Evolutionary conservation across 2,329 filamentous ascomycete genomes (phyloP), one percentile per base, ranked within the genome.

Genomic region (Podosphaera leucotricha): DNA sequence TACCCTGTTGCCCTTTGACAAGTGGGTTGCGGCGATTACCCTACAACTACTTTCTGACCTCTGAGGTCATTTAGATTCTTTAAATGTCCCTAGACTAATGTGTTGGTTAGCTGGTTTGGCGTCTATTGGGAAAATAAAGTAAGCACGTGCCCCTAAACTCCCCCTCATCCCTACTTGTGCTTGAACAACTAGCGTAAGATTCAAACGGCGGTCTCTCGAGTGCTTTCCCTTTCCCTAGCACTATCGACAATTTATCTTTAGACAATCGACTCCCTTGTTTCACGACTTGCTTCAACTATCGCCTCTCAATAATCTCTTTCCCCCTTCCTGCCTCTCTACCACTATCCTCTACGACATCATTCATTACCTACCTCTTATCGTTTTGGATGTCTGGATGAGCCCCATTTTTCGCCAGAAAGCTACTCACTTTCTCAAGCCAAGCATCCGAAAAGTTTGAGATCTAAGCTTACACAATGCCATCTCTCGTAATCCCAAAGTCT

Each of bases 401-500:
- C 24, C 24, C 6, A 28, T 6, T 28, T 28, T 28, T 11, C 1
- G 24, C 6, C 11, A n/a, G 24, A 38, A 21, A 38, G 37, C 37
- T 7, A 18, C 20, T 7, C 20, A 38, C 16, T n/a, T 38, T 20
- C 20, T 13, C 20, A 3, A 20, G 11, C 16, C 19, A 21, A 21
- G 16, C 20, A 26, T 24, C 19, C 30, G 1, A 11, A 26, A 16
- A 33, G 11, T 13, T 7, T 24, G 4, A 24, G 10, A 33, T 33
- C 11, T 3, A 11, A 22, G 35, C 39, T 21, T 41, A 43, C 49
- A 62, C 51, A 44, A 72, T 72, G 68, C 62, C 67, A 55, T 63
- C 63, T 48, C 64, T 77, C 56, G 62, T 65, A 50, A 64, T 77
- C 47, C 69, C 71, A 53, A 68, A 72, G 49, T 60, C 62, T 52